A percentile compares a stretch with the other conserved stretches of the same genome.
phyloP scores from a whole-genome alignment of 2,329 filamentous ascomycete species.

The Phaeoacremonium minimum region DNA sequence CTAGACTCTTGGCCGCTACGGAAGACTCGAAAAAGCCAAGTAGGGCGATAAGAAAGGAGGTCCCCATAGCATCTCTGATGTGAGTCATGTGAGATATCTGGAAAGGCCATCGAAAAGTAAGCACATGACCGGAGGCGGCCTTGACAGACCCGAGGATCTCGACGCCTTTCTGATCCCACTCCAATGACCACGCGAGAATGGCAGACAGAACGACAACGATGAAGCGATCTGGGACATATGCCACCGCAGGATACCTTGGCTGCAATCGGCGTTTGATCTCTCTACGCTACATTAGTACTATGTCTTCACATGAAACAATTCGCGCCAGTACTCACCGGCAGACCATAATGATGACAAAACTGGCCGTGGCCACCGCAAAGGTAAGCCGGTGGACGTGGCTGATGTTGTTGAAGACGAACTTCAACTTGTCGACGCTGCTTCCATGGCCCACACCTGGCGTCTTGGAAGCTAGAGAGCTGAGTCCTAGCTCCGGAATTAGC shows the following conservation, averaged over 20 bases:
- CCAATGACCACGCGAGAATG: conserved; percentile 69
- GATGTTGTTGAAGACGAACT: conserved; percentile 70
- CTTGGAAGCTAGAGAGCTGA: conserved; percentile 61
- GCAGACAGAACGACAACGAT: conserved; percentile 82
- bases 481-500: conserved; percentile 82
- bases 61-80: conserved; percentile 81
- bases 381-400: conserved; percentile 69
- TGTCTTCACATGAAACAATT: no score
- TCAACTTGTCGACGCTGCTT: conserved; percentile 79
- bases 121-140: conserved; percentile 64
- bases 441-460: conserved; percentile 67
- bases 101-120: conserved; percentile 85
- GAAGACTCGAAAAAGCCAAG: conserved; percentile 99
- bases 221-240: conserved; percentile 90
- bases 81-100: conserved; percentile 71
- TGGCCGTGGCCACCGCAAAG: conserved; percentile 68
- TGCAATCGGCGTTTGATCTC: conserved; percentile 79
- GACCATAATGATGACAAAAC: conserved; percentile 88
- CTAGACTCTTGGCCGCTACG: conserved; percentile 88
- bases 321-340: conserved; percentile 56
- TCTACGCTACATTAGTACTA: conserved; percentile 37
- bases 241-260: conserved; percentile 72
- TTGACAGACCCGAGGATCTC: conserved; percentile 80
- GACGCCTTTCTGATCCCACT: conserved; percentile 77
- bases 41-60: conserved; percentile 87